Evolutionary conservation across 2,329 filamentous ascomycete genomes (phyloP).

Genomic region (Fusarium albosuccineum): DNA sequence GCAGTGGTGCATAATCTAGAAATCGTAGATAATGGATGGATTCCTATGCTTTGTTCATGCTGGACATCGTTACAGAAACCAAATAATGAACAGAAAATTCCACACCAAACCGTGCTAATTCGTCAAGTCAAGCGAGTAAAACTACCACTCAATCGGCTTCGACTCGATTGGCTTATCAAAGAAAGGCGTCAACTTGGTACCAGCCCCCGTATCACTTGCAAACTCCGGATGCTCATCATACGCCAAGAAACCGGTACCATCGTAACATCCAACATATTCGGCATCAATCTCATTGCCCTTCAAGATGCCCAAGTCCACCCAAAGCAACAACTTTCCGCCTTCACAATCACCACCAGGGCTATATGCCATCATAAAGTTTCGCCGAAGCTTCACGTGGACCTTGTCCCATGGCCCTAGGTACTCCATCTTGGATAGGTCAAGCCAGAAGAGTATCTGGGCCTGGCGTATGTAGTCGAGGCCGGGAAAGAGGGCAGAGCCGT

Average conservation of each 20-base stretch:
- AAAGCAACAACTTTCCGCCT: constrained; percentile 24
- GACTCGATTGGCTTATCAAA: background rate
- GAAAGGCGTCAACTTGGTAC: background rate
- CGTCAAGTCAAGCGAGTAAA: no score
- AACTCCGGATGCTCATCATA: constrained; percentile 33
- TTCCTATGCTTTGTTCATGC: no score
- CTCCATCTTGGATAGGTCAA: constrained; percentile 35
- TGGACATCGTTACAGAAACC: no score
- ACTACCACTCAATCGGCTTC: background rate
- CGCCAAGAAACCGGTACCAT: constrained; percentile 28
- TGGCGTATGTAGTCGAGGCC: constrained; percentile 28
- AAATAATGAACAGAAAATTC: no score
- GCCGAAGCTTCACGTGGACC: constrained; percentile 30
- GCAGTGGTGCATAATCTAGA: no score
- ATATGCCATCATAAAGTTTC: constrained; percentile 28
- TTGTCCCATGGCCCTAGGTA: constrained; percentile 33
- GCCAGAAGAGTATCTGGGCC: constrained; percentile 30
- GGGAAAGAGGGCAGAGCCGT: background rate
- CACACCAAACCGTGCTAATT: no score
- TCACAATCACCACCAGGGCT: constrained; percentile 20
- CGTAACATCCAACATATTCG: constrained; percentile 35
- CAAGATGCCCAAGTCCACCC: constrained; percentile 34
- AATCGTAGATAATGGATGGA: no score
- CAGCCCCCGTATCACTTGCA: background rate
- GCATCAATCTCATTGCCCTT: constrained; percentile 33